phyloP scores from a whole-genome alignment of 1,284 basidiomycete genomes.

The Sanguinoderma infundibulare region DNA sequence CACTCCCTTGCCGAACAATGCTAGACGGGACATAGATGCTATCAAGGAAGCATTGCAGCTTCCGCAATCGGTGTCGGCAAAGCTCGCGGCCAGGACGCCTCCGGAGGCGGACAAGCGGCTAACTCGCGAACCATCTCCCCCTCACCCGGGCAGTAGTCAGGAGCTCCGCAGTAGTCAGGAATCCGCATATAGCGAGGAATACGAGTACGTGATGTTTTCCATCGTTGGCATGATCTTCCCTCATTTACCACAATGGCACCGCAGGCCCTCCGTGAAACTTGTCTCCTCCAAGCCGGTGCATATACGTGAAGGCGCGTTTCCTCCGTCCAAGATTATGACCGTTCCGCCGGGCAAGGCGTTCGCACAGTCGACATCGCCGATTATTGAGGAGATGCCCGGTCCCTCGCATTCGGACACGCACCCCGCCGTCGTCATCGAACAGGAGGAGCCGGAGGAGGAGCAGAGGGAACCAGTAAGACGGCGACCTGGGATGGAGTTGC shows the following conservation, averaged over 20 bases:
- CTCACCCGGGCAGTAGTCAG: slow-evolving; percentile 5
- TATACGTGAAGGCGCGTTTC: slow-evolving; percentile 70
- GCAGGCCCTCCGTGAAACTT: slow-evolving; percentile 23
- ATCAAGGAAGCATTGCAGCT: slow-evolving; percentile 61
- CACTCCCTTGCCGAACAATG: slow-evolving; percentile 47
- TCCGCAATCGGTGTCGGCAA: slow-evolving; percentile 55
- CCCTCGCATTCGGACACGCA: slow-evolving; percentile 5
- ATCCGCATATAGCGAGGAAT: slow-evolving; percentile 15
- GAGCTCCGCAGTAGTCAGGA: slow-evolving; percentile 10
- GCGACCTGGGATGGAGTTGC: slow-evolving; percentile 31
- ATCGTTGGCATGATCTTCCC: neutral
- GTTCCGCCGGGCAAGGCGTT: slow-evolving; percentile 23
- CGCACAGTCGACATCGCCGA: slow-evolving; percentile 1
- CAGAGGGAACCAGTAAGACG: neutral
- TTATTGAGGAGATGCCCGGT: slow-evolving; percentile 1
- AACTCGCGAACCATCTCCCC: slow-evolving; percentile 5
- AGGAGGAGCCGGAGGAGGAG: slow-evolving; percentile 11
- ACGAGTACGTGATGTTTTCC: slow-evolving; percentile 14
- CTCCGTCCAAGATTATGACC: slow-evolving; percentile 48
- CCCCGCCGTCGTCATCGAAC: slow-evolving; percentile 21
- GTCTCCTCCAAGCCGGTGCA: slow-evolving; percentile 42
- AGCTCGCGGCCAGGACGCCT: slow-evolving; percentile 40
- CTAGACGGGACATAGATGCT: slow-evolving; percentile 52
- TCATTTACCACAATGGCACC: neutral
- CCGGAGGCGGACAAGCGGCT: slow-evolving; percentile 15